phyloP scores from a whole-genome alignment of 192 early-diverging fungal species.

The Coemansia nantahalensis region DNA sequence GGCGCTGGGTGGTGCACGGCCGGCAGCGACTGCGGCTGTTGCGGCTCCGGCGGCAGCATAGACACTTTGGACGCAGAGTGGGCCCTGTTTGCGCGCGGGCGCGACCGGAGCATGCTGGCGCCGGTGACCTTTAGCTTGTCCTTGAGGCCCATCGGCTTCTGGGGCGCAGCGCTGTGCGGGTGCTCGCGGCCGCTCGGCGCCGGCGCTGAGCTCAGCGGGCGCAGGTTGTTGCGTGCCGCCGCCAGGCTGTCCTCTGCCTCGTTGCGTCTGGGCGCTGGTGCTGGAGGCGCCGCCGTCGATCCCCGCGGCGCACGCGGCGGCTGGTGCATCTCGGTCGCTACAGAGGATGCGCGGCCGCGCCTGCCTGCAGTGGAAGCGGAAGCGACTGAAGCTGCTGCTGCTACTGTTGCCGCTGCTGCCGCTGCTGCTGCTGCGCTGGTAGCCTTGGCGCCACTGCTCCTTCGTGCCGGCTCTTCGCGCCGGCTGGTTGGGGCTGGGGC shows the following conservation, averaged over 20 bases:
- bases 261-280: conserved; percentile 1
- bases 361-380: background rate
- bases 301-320: no score
- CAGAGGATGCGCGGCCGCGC: background rate
- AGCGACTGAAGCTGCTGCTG: background rate
- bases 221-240: conserved; percentile 31
- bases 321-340: background rate
- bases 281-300: no score
- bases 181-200: conserved; percentile 1
- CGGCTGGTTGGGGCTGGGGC: background rate
- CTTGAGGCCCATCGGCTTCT: conserved; percentile 29
- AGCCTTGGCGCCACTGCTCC: no score
- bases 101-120: conserved; percentile 34
- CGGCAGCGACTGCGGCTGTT: conserved; percentile 6
- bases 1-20: background rate
- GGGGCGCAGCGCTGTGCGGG: conserved; percentile 1
- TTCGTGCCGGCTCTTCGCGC: background rate
- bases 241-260: conserved; percentile 31
- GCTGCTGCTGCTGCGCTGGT: conserved; percentile 1
- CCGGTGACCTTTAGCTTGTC: conserved; percentile 44
- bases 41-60: conserved; percentile 4
- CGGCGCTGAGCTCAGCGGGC: conserved; percentile 8
- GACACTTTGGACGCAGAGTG: conserved; percentile 24
- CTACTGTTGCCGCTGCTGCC: no score
- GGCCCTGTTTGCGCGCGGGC: conserved; percentile 35